A percentile compares a stretch with the other conserved stretches of the same genome.
phyloP scores from a whole-genome alignment of 805 yeast species.

The Isabelozyma rhagii region DNA sequence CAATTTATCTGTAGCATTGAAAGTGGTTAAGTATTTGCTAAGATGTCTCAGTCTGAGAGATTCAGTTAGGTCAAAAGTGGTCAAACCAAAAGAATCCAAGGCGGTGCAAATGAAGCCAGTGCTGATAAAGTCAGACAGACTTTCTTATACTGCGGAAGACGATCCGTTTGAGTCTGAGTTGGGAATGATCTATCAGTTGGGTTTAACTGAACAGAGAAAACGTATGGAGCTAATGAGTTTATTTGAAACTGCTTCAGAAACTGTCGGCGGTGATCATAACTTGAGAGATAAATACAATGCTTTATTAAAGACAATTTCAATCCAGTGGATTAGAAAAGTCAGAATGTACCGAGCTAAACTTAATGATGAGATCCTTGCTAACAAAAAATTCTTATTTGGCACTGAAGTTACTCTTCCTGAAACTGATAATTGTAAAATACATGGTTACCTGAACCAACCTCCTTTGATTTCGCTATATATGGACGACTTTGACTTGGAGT shows the following conservation, averaged over 20 bases:
- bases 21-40: slow-evolving; percentile 32
- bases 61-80: slow-evolving; percentile 10
- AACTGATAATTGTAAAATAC: slow-evolving; percentile 20
- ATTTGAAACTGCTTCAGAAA: slow-evolving; percentile 14
- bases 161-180: slow-evolving; percentile 43
- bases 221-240: slow-evolving; percentile 26
- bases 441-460: slow-evolving; percentile 28
- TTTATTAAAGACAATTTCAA: slow-evolving; percentile 48
- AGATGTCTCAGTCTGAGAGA: slow-evolving; percentile 16
- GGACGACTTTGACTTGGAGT: slow-evolving; percentile 20
- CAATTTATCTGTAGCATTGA: slow-evolving; percentile 30
- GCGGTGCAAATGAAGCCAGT: slow-evolving; percentile 28
- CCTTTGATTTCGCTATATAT: slow-evolving; percentile 33
- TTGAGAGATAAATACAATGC: slow-evolving; percentile 21
- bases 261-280: slow-evolving; percentile 10
- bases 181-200: slow-evolving; percentile 40
- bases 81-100: slow-evolving; percentile 28
- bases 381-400: slow-evolving; percentile 34
- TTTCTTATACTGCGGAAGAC: slow-evolving; percentile 38
- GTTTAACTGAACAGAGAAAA: slow-evolving; percentile 37
- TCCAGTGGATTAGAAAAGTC: slow-evolving; percentile 71
- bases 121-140: slow-evolving; percentile 18
- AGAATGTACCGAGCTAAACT: slow-evolving; percentile 39
- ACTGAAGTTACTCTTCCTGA: slow-evolving; percentile 18
- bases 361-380: slow-evolving; percentile 35